These are phyloP conservation scores for Populus tremula DNA, from an alignment of 345 rosid genomes.

Conservation along the genomic window DNA sequence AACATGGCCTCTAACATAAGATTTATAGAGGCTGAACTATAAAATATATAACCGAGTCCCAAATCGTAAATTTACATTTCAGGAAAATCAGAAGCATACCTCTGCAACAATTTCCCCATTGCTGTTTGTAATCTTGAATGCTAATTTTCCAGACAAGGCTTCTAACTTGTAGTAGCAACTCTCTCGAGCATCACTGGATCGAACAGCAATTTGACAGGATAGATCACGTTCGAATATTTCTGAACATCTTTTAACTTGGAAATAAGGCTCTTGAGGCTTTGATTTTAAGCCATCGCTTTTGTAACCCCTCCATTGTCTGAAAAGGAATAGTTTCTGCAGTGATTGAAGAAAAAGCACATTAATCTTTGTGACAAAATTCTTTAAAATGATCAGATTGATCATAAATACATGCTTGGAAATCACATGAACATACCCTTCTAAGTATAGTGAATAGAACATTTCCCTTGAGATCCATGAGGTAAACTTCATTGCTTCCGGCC, in stretches of 20 bases:
- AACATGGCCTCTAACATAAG: background rate
- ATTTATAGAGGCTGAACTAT: background rate
- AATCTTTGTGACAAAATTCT: background rate
- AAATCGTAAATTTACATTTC: background rate
- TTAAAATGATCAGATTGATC: background rate
- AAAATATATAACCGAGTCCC: background rate
- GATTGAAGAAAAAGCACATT: background rate
- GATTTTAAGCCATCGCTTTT: constrained; percentile 15
- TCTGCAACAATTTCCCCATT: constrained; percentile 18
- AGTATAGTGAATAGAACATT: constrained; percentile 52
- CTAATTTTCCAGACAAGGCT: constrained; percentile 18
- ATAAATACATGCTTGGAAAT: too few species aligned
- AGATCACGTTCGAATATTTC: background rate
- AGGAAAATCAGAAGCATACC: constrained; percentile 5
- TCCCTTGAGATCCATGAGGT: constrained; percentile 62
- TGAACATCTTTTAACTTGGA: constrained; percentile 1
- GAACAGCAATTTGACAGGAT: constrained; percentile 8
- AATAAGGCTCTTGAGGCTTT: constrained; percentile 12
- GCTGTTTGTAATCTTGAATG: constrained; percentile 17
- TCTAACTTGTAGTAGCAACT: constrained; percentile 13
- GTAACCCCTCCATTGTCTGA: constrained; percentile 26
- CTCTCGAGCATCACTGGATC: background rate
- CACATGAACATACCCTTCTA: constrained; percentile 28
- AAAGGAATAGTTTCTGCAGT: constrained; percentile 17
- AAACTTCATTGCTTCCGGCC: constrained; percentile 26